A percentile compares a stretch with the other conserved stretches of the same genome.
Evolutionary conservation across 2,329 filamentous ascomycete species (phyloP).

Genomic region (Chaetomiaceae sp.): DNA sequence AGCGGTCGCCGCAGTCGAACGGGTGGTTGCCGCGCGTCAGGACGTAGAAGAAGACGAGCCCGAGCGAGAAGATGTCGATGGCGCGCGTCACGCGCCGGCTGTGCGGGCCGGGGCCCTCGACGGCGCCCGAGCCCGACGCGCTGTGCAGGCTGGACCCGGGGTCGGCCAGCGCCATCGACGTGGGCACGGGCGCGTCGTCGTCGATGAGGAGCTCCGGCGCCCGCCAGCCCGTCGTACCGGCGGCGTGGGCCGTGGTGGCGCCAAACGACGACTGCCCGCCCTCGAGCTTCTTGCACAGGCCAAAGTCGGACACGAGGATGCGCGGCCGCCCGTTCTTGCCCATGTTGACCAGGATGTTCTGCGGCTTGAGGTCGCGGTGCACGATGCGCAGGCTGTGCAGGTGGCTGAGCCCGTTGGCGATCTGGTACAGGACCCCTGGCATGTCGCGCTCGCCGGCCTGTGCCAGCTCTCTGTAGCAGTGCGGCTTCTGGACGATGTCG

Average conservation of each 20-base stretch:
- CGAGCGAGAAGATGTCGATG: constrained; percentile 96
- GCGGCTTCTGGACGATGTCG: constrained; percentile 78
- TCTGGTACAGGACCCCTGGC: constrained; percentile 77
- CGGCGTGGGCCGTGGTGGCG: constrained; percentile 88
- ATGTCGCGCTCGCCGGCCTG: constrained; percentile 70
- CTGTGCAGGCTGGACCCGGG: constrained; percentile 56
- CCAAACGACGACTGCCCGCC: constrained; percentile 92
- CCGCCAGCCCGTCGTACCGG: constrained; percentile 93
- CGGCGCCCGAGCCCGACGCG: constrained; percentile 19
- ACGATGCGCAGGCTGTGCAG: constrained; percentile 91
- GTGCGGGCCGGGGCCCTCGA: constrained; percentile 46
- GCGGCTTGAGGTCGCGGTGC: constrained; percentile 93
- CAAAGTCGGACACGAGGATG: constrained; percentile 96
- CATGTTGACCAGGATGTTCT: constrained; percentile 87
- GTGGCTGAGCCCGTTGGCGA: constrained; percentile 83
- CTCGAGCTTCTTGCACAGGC: constrained; percentile 94
- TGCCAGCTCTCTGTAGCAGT: constrained; percentile 63
- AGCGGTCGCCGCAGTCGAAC: constrained; percentile 89
- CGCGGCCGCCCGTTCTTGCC: constrained; percentile 66
- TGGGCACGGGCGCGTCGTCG: constrained; percentile 58
- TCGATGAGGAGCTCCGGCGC: constrained; percentile 88
- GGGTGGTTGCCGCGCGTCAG: constrained; percentile 88
- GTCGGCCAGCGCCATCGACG: constrained; percentile 41
- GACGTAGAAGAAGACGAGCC: constrained; percentile 99
- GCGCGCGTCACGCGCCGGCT: constrained; percentile 85